A percentile compares a stretch with the other conserved stretches of the same genome.
Evolutionary conservation across 768 basidiomycete species (phyloP).

Genomic region (Xerocomellus intermedius): DNA sequence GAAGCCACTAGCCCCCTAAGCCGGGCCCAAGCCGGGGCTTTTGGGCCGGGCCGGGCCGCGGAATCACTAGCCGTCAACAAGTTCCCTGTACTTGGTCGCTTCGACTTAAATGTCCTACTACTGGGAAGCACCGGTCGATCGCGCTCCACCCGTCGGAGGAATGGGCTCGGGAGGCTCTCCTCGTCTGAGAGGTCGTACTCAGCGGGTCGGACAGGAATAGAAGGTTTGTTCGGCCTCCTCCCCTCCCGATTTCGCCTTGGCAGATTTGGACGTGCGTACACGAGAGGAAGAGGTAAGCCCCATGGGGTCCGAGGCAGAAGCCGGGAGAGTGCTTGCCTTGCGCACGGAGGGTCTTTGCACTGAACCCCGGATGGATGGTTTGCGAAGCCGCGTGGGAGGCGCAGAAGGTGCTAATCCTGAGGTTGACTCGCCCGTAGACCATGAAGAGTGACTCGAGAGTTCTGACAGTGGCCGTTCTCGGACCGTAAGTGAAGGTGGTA

Average conservation of each 20-base stretch:
- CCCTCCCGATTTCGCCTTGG: constrained; percentile 54
- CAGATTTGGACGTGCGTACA: constrained; percentile 22
- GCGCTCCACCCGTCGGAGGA: constrained; percentile 58
- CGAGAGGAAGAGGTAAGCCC: constrained; percentile 26
- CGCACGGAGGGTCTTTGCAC: constrained; percentile 30
- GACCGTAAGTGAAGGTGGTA: constrained; percentile 50
- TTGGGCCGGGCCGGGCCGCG: too few species aligned
- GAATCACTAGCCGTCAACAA: constrained; percentile 42
- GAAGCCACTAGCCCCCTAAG: background rate
- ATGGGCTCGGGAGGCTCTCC: constrained; percentile 84
- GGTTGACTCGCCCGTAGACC: constrained; percentile 24
- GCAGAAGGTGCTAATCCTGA: constrained; percentile 19
- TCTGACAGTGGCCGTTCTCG: constrained; percentile 39
- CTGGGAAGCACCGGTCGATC: constrained; percentile 21
- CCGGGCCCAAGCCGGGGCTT: too few species aligned
- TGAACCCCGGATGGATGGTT: constrained; percentile 54
- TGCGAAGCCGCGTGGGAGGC: constrained; percentile 51
- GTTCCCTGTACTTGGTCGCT: constrained; percentile 51
- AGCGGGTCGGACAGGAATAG: constrained; percentile 30
- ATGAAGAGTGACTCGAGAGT: constrained; percentile 25
- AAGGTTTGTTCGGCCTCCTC: constrained; percentile 11
- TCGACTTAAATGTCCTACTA: constrained; percentile 26
- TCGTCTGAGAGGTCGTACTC: constrained; percentile 73
- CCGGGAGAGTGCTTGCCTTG: constrained; percentile 24
- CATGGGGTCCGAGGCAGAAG: constrained; percentile 43